Conservation (phyloP, 2,329 filamentous ascomycete genomes). For the Penicillium psychrosexuale region DNA sequence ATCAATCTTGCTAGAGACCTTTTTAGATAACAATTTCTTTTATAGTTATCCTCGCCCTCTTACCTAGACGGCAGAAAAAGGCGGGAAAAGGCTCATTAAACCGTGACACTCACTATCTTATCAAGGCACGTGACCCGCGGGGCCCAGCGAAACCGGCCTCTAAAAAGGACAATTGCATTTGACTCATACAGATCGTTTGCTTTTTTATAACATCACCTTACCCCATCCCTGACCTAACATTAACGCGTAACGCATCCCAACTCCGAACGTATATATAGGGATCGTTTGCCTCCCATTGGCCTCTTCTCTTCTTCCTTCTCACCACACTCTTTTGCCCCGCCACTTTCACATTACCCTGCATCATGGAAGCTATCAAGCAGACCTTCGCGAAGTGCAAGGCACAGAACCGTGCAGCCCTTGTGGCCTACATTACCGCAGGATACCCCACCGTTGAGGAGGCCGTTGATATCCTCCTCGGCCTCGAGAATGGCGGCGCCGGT, state of each 20-base stretch:
- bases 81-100: too few species aligned
- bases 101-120: slow-evolving; percentile 7
- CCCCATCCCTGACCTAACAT: background rate
- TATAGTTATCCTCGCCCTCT: too few species aligned
- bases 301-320: background rate
- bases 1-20: too few species aligned
- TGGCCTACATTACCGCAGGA: slow-evolving; percentile 94
- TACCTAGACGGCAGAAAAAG: too few species aligned
- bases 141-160: slow-evolving; percentile 11
- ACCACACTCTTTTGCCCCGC: slow-evolving; percentile 11
- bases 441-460: slow-evolving; percentile 81
- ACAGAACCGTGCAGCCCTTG: slow-evolving; percentile 70
- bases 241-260: background rate
- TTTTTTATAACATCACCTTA: background rate
- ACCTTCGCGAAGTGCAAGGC: slow-evolving; percentile 58
- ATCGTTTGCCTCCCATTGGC: slow-evolving; percentile 8
- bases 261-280: background rate
- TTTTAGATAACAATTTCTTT: too few species aligned
- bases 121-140: slow-evolving; percentile 18
- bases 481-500: slow-evolving; percentile 93
- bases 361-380: slow-evolving; percentile 54
- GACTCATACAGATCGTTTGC: slow-evolving; percentile 12
- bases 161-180: slow-evolving; percentile 15
- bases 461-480: slow-evolving; percentile 75
- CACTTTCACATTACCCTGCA: slow-evolving; percentile 9